phyloP scores from a whole-genome alignment of 2,329 filamentous ascomycete genomes.

The Lecanosticta acicola region DNA sequence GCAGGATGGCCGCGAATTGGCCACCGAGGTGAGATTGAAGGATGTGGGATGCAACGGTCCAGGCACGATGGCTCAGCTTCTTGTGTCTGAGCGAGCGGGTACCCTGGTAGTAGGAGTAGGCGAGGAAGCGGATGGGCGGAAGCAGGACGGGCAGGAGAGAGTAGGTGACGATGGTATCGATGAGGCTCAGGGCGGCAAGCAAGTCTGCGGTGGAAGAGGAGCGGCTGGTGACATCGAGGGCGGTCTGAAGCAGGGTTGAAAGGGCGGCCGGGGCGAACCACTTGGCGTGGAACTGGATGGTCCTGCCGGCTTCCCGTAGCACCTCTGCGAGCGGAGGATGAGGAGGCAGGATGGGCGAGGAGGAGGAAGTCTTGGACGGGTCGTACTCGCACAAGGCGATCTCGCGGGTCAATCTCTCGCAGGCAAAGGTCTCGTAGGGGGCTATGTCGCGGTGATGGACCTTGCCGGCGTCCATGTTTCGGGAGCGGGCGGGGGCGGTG shows the following conservation, averaged over 20 bases:
- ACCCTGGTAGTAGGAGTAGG: slow-evolving; percentile 30
- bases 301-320: slow-evolving; percentile 21
- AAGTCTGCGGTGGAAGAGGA: slow-evolving; percentile 29
- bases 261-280: slow-evolving; percentile 29
- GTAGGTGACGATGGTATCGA: slow-evolving; percentile 29
- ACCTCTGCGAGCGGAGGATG: slow-evolving; percentile 14
- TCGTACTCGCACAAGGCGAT: slow-evolving; percentile 10
- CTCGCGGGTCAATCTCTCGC: slow-evolving; percentile 21
- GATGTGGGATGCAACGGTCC: slow-evolving; percentile 25
- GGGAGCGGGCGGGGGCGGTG: not conserved
- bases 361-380: slow-evolving; percentile 1
- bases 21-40: slow-evolving; percentile 28
- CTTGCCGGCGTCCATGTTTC: slow-evolving; percentile 5
- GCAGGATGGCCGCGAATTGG: slow-evolving; percentile 23
- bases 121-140: slow-evolving; percentile 24
- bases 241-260: slow-evolving; percentile 18
- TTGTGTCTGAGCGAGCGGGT: slow-evolving; percentile 27
- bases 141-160: slow-evolving; percentile 24
- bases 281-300: slow-evolving; percentile 29
- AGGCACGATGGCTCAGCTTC: slow-evolving; percentile 23
- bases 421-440: slow-evolving; percentile 25
- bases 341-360: slow-evolving; percentile 2
- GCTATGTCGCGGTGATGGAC: slow-evolving; percentile 17
- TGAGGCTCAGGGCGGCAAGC: slow-evolving; percentile 25
- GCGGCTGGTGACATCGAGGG: slow-evolving; percentile 22